A percentile compares a stretch with the other conserved stretches of the same genome.
Evolutionary conservation across 2,329 filamentous ascomycete genomes (phyloP).

Genomic region (Pseudocercospora vitis): DNA sequence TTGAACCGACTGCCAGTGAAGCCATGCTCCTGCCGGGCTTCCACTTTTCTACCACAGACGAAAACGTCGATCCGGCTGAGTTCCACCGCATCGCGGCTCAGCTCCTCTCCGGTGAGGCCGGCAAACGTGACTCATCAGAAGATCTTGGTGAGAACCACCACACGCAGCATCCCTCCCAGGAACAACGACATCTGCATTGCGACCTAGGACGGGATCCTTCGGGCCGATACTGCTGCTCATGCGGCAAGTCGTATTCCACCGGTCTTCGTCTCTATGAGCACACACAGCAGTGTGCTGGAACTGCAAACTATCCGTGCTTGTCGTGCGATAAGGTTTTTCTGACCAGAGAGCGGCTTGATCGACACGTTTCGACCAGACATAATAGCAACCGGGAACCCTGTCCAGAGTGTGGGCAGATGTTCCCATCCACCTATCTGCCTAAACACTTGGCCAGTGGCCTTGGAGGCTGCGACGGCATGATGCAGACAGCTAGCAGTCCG

Average conservation of each 20-base stretch:
- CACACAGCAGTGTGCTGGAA: slow-evolving; percentile 22
- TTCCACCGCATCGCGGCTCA: slow-evolving; percentile 29
- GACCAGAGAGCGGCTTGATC: slow-evolving; percentile 11
- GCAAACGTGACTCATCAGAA: slow-evolving; percentile 11
- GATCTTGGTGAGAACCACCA: slow-evolving; percentile 11
- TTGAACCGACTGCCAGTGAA: slow-evolving; percentile 3
- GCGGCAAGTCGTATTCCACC: slow-evolving; percentile 26
- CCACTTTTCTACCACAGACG: slow-evolving; percentile 27
- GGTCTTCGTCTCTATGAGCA: slow-evolving; percentile 20
- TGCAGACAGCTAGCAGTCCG: slow-evolving; percentile 18
- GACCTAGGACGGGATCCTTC: slow-evolving; percentile 23
- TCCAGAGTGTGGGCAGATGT: slow-evolving; percentile 26
- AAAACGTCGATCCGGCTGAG: slow-evolving; percentile 23
- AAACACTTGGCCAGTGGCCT: slow-evolving; percentile 27
- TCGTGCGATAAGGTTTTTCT: slow-evolving; percentile 25
- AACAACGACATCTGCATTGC: slow-evolving; percentile 24
- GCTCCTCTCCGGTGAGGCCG: slow-evolving; percentile 22
- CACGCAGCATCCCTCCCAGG: background rate
- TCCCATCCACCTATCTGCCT: slow-evolving; percentile 20
- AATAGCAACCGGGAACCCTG: slow-evolving; percentile 24
- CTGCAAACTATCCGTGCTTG: slow-evolving; percentile 22
- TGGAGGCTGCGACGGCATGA: slow-evolving; percentile 26
- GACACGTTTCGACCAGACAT: slow-evolving; percentile 21
- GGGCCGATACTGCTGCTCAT: slow-evolving; percentile 25
- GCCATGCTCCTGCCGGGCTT: slow-evolving; percentile 24